Evolutionary conservation across 495 filamentous ascomycete genomes (phyloP).

Genomic region (Lophiotrema nucula): DNA sequence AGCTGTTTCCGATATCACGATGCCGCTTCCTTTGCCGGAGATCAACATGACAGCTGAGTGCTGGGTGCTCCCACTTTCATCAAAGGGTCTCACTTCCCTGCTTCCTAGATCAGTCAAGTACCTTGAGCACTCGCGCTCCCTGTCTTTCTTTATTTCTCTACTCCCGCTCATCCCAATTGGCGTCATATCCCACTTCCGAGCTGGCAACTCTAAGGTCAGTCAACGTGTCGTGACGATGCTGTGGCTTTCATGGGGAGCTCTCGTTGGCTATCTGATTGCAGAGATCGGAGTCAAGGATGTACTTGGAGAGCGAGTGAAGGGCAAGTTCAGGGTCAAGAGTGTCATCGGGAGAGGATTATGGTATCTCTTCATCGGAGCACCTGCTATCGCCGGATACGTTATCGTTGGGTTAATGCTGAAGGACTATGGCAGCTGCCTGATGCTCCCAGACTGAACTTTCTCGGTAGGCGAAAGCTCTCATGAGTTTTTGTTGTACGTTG

Average conservation of each 20-base stretch:
- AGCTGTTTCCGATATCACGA: too few species aligned
- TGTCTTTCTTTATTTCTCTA: constrained; percentile 5
- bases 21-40: too few species aligned
- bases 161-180: constrained; percentile 3
- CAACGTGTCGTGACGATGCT: constrained; percentile 9
- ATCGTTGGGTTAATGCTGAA: constrained; percentile 15
- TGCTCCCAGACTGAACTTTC: too few species aligned
- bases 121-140: too few species aligned
- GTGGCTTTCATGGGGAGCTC: constrained; percentile 10
- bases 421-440: constrained; percentile 19
- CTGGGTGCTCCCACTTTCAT: too few species aligned
- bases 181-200: constrained; percentile 1
- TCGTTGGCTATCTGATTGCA: constrained; percentile 1
- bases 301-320: not conserved
- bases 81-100: too few species aligned
- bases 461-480: too few species aligned
- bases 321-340: not conserved
- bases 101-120: too few species aligned
- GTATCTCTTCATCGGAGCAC: constrained; percentile 1
- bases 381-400: constrained; percentile 5
- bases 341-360: not conserved
- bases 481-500: too few species aligned
- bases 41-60: too few species aligned
- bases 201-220: not conserved
- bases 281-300: not conserved